Evolutionary conservation across 805 yeast species (phyloP), one percentile per base, ranked within the genome.

Genomic region (Pichia manshurica): DNA sequence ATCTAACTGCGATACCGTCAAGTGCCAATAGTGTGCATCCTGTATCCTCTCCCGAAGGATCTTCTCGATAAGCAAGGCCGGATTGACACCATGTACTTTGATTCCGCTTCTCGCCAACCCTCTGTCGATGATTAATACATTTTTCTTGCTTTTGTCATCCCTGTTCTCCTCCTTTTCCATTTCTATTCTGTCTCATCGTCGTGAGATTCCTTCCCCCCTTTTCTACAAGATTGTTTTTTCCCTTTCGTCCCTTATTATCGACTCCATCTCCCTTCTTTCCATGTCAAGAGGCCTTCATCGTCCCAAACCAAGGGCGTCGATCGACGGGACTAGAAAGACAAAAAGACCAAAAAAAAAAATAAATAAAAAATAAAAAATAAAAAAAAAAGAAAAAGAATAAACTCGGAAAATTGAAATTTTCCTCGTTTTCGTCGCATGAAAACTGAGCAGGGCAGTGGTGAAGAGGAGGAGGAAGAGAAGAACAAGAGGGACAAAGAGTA

Each of bases 1-100:
- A 51, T 75, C 72, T 16, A 78, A 58, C 6, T 71, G 73, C 50
- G 73, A 74, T 52, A 85, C 82, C 47, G 69, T 65, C 53, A 71
- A 70, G 48, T 81, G 78, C 79, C 81, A 82, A 58, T 78, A 81
- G 3, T 75, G 54, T 1, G 80, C 71, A 50, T 78, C 84, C 34
- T 71, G 66, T 0, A 81, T 77, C 20, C 78, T 64, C 53, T 80
- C 85, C 44, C 82, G 60, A 6, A 75, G 65, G 51, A 82, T 79
- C 57, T 78, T 79, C 51, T 79, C 85, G 3, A 80, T 60, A n/a
- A 78, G 60, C n/a, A 68, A 56, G 3, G 73, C 72, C 3, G 80
- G 74, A 54, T 75, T 75, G 8, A 70, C 61, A 3, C 77, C 77
- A 45, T 74, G 76, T 21, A 69, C 55, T 43, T 56, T 57, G 2